Base-by-base conservation (phyloP, 1,139 yeast species). In the Scheffersomyces illinoinensis region DNA sequence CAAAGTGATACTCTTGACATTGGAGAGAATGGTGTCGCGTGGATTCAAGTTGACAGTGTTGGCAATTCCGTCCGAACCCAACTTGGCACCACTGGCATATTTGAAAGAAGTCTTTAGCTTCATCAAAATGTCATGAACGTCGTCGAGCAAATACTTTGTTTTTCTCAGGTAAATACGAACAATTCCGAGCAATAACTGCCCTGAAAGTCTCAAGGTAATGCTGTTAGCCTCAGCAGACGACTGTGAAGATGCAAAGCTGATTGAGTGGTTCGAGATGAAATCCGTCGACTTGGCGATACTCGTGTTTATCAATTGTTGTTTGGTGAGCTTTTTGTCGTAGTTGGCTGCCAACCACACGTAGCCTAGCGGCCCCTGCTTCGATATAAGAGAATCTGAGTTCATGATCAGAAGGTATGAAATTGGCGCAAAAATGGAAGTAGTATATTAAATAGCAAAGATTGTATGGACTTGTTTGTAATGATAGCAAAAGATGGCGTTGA, bases 341-440 rank as follows among this genome's bases (percentile, higher is more conserved):
- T 91, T 93, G 47, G 97, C 95, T 2, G 98, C 98, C 57, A 93
- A 82, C 98, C 98, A 93, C 18, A 92, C 95, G 65, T 89, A 90
- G 5, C 97, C 97, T 66, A 93, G 77, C 1, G 97, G 96, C 3
- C 97, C 96, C 69, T 89, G 89, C 62, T 85, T 87, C 8, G 90
- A 77, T 24, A 86, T 76, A 56, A 86, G 72, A 58, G 73, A 79
- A 54, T 81, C 85, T 4, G 83, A 73, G 62, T 72, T 76, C 70
- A 78, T 76, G 39, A 24, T 10, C 14, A 48, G 17, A 33, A 33
- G 43, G 43, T 33, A 10, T 10, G 43, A 33, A 10, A 21, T 4
- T 21, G 4, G 4, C 21, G 21, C 4, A 21, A 21, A 33, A 33
- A 2, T 24, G 4, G 33, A 24, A 4, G 33, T 24, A 24, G 33